Base-by-base conservation (phyloP, 805 yeast genomes). In the Nakazawaea laoshanensis region DNA sequence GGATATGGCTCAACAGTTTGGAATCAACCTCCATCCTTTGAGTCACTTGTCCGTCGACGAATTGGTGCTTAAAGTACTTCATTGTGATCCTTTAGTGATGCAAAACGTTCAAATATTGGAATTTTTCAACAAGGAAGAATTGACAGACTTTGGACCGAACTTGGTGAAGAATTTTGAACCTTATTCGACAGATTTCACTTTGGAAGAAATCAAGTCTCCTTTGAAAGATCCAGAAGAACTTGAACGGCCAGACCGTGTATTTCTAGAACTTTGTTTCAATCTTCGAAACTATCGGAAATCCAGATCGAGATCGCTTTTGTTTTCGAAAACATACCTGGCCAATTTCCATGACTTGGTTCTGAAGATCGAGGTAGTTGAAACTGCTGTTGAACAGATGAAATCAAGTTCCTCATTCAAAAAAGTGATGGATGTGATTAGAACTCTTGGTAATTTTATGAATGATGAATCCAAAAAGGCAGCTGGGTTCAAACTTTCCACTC, bases 401-500 rank as follows among this genome's bases (percentile, higher is more conserved):
- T 63, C 67, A 17, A 84, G 95, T 1, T 70, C 69, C 12, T 73
- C 75, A 32, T 65, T 94, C 48, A 71, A 76, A 40, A 70, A 74
- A 35, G 76, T 92, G 11, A 70, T 94, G 48, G 87, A 84, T 36
- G 74, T 92, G 29, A 89, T 92, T 40, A 63, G 88, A 42, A 78
- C 88, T 4, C 92, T 92, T 32, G 99, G 98, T 38, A 92, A 92
- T 53, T 89, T 78, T 53, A 92, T 92, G 98, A 92, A 94, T 52
- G 95, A 87, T 47, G 63, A 75, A n/a, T 66, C 85, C 2, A 88
- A 87, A 46, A 95, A 87, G 52, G 97, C 96, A 1, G 70, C 73
- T 43, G 99, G 99, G 3, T 94, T 94, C 66, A 81, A 82, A 47
- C 62, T 92, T 39, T 79, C 84, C 28, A 84, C 96, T n/a, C 65